Conservation (phyloP, 129 eudicot genomes). For the Artemisia annua region DNA sequence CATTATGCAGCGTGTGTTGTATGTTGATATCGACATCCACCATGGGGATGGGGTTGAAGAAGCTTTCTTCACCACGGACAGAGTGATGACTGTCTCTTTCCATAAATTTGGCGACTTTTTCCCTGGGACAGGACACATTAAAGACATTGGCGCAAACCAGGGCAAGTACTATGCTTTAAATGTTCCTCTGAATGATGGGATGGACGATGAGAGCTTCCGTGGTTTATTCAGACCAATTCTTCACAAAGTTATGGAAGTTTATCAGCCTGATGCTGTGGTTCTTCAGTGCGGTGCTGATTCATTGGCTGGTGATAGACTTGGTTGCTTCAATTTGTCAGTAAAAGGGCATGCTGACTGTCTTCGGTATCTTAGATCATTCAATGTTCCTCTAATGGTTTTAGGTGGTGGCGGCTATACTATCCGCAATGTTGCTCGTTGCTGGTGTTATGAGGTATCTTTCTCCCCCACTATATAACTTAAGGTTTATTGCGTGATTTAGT, state of each 20-base stretch:
- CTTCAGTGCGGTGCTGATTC: conserved; percentile 98
- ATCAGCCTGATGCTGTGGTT: conserved; percentile 95
- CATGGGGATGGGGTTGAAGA: conserved; percentile 98
- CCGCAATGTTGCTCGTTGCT: conserved; percentile 89
- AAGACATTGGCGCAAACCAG: conserved; percentile 58
- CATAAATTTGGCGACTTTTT: conserved; percentile 92
- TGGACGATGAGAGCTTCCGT: conserved; percentile 73
- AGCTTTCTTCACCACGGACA: conserved; percentile 82
- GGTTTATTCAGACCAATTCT: conserved; percentile 74
- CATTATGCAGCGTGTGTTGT: conserved; percentile 74
- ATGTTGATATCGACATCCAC: conserved; percentile 85
- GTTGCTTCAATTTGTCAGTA: conserved; percentile 88
- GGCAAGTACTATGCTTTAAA: conserved; percentile 89
- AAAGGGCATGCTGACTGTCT: conserved; percentile 97
- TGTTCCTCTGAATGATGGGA: conserved; percentile 85
- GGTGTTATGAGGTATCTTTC: conserved; percentile 90
- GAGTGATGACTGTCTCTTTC: conserved; percentile 96
- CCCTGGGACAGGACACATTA: conserved; percentile 95
- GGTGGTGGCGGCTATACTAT: conserved; percentile 97
- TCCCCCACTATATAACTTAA: conserved; percentile 10
- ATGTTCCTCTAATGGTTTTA: conserved; percentile 86
- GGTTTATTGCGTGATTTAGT: neutral
- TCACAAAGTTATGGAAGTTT: conserved; percentile 84
- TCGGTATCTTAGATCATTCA: conserved; percentile 74
- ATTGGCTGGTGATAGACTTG: conserved; percentile 89